phyloP scores from a whole-genome alignment of 352 stramenopile species.

The Pythium phragmitis region DNA sequence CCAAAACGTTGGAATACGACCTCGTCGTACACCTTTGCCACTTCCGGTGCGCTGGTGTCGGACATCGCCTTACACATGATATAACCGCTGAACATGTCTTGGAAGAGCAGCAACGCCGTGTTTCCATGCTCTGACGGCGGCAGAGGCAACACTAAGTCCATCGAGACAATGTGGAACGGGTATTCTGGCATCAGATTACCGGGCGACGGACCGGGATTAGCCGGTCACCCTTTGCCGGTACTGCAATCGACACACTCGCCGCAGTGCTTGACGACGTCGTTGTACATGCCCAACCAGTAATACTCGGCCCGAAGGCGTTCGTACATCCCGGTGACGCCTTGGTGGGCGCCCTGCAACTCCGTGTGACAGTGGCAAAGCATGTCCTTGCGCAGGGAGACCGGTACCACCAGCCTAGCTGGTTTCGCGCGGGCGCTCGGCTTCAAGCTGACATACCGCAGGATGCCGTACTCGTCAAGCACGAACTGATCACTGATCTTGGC shows the following conservation, averaged over 20 bases:
- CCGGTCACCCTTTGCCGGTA: conserved; percentile 10
- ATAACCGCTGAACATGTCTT: conserved; percentile 20
- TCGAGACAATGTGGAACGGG: conserved; percentile 27
- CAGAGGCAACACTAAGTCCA: conserved; percentile 26
- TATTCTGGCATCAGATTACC: conserved; percentile 21
- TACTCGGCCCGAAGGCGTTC: conserved; percentile 9
- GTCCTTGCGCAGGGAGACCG: conserved; percentile 2
- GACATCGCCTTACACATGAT: conserved; percentile 23
- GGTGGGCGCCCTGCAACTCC: conserved; percentile 14
- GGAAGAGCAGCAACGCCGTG: conserved; percentile 22
- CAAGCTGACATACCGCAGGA: conserved; percentile 17
- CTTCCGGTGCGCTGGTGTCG: conserved; percentile 14
- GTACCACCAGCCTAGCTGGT: conserved; percentile 14
- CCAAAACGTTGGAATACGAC: conserved; percentile 26
- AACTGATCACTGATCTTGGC: conserved; percentile 22
- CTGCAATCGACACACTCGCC: conserved; percentile 21
- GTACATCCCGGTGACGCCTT: conserved; percentile 20
- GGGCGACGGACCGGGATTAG: conserved; percentile 9
- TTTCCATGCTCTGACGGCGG: conserved; percentile 18
- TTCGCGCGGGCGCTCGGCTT: neutral
- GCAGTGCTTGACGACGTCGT: conserved; percentile 11
- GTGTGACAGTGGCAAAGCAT: conserved; percentile 16
- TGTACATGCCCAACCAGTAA: conserved; percentile 25
- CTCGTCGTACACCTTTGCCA: conserved; percentile 23
- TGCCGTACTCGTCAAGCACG: conserved; percentile 1